Evolutionary conservation across 2,329 filamentous ascomycete genomes (phyloP).

Genomic region (Verticillium longisporum): DNA sequence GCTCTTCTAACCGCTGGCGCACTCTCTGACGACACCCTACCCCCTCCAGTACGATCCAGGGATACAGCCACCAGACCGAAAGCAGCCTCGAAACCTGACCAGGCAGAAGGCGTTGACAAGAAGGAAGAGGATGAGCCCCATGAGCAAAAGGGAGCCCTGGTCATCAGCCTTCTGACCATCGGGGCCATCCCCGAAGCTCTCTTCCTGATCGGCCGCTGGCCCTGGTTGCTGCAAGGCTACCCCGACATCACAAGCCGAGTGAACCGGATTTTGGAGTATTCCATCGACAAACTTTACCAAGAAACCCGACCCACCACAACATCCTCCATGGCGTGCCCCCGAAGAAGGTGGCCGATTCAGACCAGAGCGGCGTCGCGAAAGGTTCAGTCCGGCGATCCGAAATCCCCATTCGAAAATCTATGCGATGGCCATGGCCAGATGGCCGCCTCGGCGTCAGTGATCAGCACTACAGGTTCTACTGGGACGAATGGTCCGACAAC

Average conservation of each 20-base stretch:
- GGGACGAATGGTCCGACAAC: constrained; percentile 95
- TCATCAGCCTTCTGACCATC: constrained; percentile 81
- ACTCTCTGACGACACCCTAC: constrained; percentile 71
- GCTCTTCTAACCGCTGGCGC: constrained; percentile 83
- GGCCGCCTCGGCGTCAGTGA: constrained; percentile 52
- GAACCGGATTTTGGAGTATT: constrained; percentile 79
- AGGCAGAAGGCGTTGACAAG: constrained; percentile 19
- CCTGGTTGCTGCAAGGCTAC: constrained; percentile 83
- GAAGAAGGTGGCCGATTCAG: constrained; percentile 41
- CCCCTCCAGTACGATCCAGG: constrained; percentile 36
- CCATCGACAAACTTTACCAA: constrained; percentile 64
- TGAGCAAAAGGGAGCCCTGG: constrained; percentile 81
- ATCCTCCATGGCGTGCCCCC: constrained; percentile 27
- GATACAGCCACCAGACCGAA: constrained; percentile 47
- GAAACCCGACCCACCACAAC: constrained; percentile 32
- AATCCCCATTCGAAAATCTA: constrained; percentile 55
- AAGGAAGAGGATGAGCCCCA: constrained; percentile 50
- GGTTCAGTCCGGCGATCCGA: constrained; percentile 58
- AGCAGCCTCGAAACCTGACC: constrained; percentile 41
- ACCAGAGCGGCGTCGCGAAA: constrained; percentile 63
- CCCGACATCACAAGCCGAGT: constrained; percentile 74
- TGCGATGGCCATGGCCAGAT: constrained; percentile 82
- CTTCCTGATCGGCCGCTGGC: constrained; percentile 85
- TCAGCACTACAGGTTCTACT: constrained; percentile 86
- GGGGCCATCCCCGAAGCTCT: constrained; percentile 89